A percentile compares a stretch with the other conserved stretches of the same genome.
Evolutionary conservation across 441 rosid genomes (phyloP).

Genomic region (Jatropha podagrica): DNA sequence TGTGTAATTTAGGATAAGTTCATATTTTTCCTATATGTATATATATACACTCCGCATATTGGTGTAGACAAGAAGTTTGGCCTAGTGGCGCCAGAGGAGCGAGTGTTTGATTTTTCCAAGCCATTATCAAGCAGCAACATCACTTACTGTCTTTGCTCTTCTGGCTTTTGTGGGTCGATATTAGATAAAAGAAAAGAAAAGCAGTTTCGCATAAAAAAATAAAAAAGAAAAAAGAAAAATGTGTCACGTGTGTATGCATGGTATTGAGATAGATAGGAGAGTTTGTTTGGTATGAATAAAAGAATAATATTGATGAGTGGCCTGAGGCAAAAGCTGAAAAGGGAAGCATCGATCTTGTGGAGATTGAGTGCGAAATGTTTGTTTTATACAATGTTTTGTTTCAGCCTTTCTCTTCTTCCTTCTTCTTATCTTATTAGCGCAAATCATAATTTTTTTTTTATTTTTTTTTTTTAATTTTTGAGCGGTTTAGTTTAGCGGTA

Average conservation of each 20-base stretch:
- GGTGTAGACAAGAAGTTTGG: background rate
- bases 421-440: background rate
- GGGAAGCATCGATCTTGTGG: conserved; percentile 19
- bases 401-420: background rate
- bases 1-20: too few species aligned
- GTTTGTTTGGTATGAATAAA: conserved; percentile 19
- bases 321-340: conserved; percentile 34
- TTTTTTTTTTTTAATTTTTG: background rate
- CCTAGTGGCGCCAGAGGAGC: background rate
- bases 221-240: background rate
- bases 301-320: conserved; percentile 30
- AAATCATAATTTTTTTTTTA: background rate
- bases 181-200: background rate
- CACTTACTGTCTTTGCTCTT: background rate
- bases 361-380: conserved; percentile 37
- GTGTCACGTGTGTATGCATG: conserved; percentile 20
- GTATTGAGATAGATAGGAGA: conserved; percentile 12
- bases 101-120: background rate
- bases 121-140: conserved; percentile 11
- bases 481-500: conserved; percentile 26
- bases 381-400: conserved; percentile 36
- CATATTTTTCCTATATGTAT: too few species aligned
- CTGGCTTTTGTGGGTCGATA: conserved; percentile 17
- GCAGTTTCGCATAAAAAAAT: background rate
- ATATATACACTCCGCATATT: background rate